A percentile compares a stretch with the other conserved stretches of the same genome.
Evolutionary conservation across 2,329 filamentous ascomycete species (phyloP).

Genomic region (Tolypocladium ovalisporum): DNA sequence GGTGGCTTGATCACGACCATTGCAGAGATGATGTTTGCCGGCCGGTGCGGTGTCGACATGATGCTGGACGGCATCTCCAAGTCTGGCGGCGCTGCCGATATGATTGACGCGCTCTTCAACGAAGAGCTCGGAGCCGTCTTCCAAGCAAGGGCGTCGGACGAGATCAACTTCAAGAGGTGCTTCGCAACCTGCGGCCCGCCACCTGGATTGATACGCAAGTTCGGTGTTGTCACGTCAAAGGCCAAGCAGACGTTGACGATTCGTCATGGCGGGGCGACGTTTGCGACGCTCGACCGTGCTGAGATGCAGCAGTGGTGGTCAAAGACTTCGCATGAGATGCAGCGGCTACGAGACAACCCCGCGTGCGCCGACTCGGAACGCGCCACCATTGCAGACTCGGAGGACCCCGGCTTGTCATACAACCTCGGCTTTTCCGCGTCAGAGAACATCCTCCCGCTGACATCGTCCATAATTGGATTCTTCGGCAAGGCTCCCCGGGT

Average conservation of each 20-base stretch:
- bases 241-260: constrained; percentile 69
- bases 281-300: constrained; percentile 59
- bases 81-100: constrained; percentile 47
- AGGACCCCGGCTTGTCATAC: constrained; percentile 76
- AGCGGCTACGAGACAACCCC: constrained; percentile 81
- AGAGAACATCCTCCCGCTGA: constrained; percentile 60
- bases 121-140: constrained; percentile 95
- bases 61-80: constrained; percentile 65
- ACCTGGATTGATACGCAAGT: constrained; percentile 69
- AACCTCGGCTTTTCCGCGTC: constrained; percentile 70
- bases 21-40: constrained; percentile 97
- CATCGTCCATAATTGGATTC: constrained; percentile 31
- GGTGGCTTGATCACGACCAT: constrained; percentile 85
- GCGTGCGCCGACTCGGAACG: constrained; percentile 78
- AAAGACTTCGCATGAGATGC: constrained; percentile 81
- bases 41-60: constrained; percentile 77
- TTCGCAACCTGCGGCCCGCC: constrained; percentile 87
- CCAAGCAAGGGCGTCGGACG: constrained; percentile 78
- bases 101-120: constrained; percentile 80
- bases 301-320: constrained; percentile 83
- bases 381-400: constrained; percentile 59
- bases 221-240: constrained; percentile 62
- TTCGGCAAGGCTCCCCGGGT: constrained; percentile 60
- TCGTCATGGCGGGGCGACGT: constrained; percentile 54
- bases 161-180: constrained; percentile 75